A percentile compares a stretch with the other conserved stretches of the same genome.
Conservation (phyloP, 495 filamentous ascomycete genomes). For the Neurospora sp. region DNA sequence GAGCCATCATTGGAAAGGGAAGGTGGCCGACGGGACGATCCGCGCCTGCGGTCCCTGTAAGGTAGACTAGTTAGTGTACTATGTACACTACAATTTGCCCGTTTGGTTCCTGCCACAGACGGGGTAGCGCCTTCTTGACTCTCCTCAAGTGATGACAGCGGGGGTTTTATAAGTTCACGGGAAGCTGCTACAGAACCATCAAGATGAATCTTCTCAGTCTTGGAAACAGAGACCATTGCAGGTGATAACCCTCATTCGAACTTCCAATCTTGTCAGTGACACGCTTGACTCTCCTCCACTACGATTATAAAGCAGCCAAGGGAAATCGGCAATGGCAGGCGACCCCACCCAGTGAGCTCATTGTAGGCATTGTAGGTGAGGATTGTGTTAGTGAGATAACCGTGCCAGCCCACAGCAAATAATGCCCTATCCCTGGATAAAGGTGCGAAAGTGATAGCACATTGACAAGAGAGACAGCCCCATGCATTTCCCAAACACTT, state of each 20-base stretch:
- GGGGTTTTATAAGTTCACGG: too few species aligned
- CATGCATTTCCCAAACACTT: not conserved
- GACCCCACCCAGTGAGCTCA: not conserved
- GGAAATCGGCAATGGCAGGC: not conserved
- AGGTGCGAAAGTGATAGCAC: not conserved
- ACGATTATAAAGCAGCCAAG: not conserved
- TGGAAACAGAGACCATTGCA: too few species aligned
- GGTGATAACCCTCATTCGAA: too few species aligned
- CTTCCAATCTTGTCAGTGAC: too few species aligned
- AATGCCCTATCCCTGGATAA: not conserved
- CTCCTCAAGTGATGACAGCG: too few species aligned
- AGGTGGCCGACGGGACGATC: not conserved
- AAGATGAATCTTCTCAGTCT: too few species aligned
- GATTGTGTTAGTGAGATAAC: not conserved
- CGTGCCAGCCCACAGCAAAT: not conserved
- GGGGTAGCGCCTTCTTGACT: too few species aligned
- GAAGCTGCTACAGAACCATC: too few species aligned
- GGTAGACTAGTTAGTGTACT: too few species aligned
- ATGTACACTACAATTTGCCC: too few species aligned
- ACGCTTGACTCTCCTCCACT: too few species aligned
- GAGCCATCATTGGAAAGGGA: not conserved
- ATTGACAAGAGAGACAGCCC: not conserved
- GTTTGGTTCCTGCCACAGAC: too few species aligned
- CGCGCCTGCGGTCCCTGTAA: not conserved
- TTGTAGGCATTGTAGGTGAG: not conserved